A percentile compares a stretch with the other conserved stretches of the same genome.
phyloP scores from a whole-genome alignment of 257 asterid species.

The Gardenia jasminoides region DNA sequence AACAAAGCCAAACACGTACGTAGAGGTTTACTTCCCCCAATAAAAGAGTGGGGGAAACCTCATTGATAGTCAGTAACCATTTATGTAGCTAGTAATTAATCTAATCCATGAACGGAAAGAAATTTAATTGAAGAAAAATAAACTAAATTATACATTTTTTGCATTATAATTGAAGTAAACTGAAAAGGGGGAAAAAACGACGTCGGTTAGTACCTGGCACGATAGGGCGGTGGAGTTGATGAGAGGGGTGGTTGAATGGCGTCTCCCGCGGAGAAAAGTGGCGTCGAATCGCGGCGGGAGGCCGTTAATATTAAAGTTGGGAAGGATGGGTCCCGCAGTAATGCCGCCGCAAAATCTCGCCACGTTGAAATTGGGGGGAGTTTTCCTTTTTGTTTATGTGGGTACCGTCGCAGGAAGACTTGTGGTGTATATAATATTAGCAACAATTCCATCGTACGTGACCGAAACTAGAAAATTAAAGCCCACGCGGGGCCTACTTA shows the following conservation, averaged over 20 bases:
- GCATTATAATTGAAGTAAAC: not conserved
- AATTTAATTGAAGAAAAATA: not conserved
- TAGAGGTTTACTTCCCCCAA: not conserved
- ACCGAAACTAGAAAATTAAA: too few relatives aligned
- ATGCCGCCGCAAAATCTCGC: not conserved
- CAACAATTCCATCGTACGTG: too few relatives aligned
- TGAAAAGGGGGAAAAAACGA: not conserved
- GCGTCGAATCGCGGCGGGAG: not conserved
- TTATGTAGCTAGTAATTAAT: not conserved
- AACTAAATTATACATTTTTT: not conserved
- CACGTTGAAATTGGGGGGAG: not conserved
- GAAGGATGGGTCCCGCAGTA: slow-evolving; percentile 6
- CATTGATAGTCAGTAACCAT: not conserved
- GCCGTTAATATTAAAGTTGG: too few relatives aligned
- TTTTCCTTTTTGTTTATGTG: not conserved
- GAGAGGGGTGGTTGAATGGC: not conserved
- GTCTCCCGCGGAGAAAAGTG: slow-evolving; percentile 2
- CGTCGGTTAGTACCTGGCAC: not conserved
- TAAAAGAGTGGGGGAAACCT: not conserved
- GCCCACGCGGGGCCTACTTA: too few relatives aligned
- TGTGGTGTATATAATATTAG: not conserved
- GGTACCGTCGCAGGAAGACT: not conserved
- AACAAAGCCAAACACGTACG: not conserved
- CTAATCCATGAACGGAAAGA: not conserved
- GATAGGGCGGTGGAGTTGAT: not conserved